These are phyloP conservation scores for Alopecurus myosuroides DNA, from an alignment of 176 grass and related monocot species.

Conservation along the genomic window DNA sequence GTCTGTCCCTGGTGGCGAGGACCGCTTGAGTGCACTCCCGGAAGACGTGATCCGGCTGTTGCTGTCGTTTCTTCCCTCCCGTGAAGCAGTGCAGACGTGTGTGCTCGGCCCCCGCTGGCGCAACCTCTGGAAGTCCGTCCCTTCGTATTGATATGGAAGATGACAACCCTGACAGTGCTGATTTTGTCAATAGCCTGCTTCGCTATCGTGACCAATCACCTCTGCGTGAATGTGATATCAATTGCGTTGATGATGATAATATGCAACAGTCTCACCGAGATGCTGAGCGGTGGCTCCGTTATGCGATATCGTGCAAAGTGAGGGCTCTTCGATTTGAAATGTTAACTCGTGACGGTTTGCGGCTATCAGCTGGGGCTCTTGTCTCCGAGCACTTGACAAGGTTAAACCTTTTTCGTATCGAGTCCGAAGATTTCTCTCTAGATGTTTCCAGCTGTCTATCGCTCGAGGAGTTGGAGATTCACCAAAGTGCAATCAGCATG, in stretches of 20 bases:
- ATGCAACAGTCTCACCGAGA: background rate
- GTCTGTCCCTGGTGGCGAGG: background rate
- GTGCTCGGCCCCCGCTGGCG: background rate
- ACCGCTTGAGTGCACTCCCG: background rate
- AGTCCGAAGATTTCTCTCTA: background rate
- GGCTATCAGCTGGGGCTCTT: background rate
- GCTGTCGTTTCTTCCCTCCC: background rate
- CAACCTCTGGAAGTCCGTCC: background rate
- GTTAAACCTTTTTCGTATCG: background rate
- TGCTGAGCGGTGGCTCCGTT: background rate
- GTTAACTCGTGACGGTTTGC: background rate
- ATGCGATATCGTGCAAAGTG: background rate
- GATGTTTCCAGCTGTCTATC: background rate
- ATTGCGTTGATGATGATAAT: fast-evolving
- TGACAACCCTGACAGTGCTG: background rate
- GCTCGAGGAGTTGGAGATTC: background rate
- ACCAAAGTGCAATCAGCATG: background rate
- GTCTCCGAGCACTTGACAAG: background rate
- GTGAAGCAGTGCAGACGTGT: background rate
- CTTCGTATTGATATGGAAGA: background rate
- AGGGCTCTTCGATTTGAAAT: background rate
- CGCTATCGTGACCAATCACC: background rate
- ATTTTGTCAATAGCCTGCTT: background rate
- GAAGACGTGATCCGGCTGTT: background rate
- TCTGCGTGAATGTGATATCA: background rate